Evolutionary conservation across 805 yeast species (phyloP).

Genomic region (Barnettozyma californica): DNA sequence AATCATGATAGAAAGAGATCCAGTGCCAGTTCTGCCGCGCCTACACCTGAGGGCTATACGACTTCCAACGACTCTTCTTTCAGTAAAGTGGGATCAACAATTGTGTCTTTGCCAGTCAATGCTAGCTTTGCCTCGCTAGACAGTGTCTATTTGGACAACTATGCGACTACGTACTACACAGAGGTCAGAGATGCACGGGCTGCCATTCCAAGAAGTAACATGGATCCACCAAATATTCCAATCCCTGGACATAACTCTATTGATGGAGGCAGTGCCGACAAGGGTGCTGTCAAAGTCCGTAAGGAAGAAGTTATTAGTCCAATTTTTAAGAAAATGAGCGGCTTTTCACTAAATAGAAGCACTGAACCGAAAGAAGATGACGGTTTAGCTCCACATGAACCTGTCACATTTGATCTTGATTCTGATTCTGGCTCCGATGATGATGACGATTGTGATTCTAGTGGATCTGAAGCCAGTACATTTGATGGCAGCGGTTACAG

Average conservation of each 20-base stretch:
- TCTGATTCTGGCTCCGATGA: constrained; percentile 8
- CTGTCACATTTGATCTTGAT: constrained; percentile 7
- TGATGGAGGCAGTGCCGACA: too few relatives aligned
- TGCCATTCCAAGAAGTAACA: constrained; percentile 2
- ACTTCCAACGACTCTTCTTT: constrained; percentile 28
- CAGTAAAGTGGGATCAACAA: constrained; percentile 39
- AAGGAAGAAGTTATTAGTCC: neutral
- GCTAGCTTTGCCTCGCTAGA: constrained; percentile 78
- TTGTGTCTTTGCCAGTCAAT: constrained; percentile 61
- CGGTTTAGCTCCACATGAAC: constrained; percentile 19
- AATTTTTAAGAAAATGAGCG: constrained; percentile 15
- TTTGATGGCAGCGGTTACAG: constrained; percentile 6
- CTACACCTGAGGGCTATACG: constrained; percentile 1
- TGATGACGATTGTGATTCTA: constrained; percentile 1
- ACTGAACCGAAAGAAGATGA: constrained; percentile 13
- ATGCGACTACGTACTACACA: constrained; percentile 24
- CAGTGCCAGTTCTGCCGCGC: constrained; percentile 11
- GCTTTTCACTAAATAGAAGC: constrained; percentile 16
- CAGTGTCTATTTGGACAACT: constrained; percentile 57
- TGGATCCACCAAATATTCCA: constrained; percentile 6
- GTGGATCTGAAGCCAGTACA: neutral
- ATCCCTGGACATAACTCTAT: neutral
- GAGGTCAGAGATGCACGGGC: constrained; percentile 16
- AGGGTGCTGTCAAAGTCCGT: neutral
- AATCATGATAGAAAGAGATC: constrained; percentile 19